These are phyloP conservation scores for Globisporangium abappressorium DNA, from an alignment of 352 stramenopile species.

Conservation along the genomic window DNA sequence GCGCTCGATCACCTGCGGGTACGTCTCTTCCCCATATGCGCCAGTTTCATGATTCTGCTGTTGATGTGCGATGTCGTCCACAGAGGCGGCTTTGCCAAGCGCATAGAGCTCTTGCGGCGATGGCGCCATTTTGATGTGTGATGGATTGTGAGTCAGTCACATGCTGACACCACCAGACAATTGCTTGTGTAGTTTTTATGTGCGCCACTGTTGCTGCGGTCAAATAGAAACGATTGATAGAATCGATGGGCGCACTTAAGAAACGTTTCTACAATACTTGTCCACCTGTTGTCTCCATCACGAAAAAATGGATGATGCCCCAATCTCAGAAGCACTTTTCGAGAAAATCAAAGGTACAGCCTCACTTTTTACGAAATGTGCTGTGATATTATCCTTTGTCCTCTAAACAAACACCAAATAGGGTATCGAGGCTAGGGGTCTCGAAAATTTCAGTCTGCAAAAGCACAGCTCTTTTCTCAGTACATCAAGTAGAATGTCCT, in stretches of 20 bases:
- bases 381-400: neutral
- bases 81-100: neutral
- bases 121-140: neutral
- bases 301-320: neutral
- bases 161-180: too few relatives aligned
- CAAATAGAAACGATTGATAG: neutral
- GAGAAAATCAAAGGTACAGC: neutral
- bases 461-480: neutral
- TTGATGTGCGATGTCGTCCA: neutral
- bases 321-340: neutral
- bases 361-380: neutral
- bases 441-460: constrained; percentile 14
- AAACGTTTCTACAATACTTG: neutral
- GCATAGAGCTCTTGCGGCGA: neutral
- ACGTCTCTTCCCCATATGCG: constrained; percentile 12
- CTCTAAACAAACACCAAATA: neutral
- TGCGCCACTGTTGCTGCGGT: too few relatives aligned
- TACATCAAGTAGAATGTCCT: neutral
- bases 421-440: constrained; percentile 2
- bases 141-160: neutral
- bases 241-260: neutral
- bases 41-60: constrained; percentile 19
- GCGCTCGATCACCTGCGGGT: constrained; percentile 22
- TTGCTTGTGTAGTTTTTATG: too few relatives aligned
- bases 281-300: neutral